A percentile compares a stretch with the other conserved stretches of the same genome.
Evolutionary conservation across 345 rosid species (phyloP).

Genomic region (Atalantia buxifolia): DNA sequence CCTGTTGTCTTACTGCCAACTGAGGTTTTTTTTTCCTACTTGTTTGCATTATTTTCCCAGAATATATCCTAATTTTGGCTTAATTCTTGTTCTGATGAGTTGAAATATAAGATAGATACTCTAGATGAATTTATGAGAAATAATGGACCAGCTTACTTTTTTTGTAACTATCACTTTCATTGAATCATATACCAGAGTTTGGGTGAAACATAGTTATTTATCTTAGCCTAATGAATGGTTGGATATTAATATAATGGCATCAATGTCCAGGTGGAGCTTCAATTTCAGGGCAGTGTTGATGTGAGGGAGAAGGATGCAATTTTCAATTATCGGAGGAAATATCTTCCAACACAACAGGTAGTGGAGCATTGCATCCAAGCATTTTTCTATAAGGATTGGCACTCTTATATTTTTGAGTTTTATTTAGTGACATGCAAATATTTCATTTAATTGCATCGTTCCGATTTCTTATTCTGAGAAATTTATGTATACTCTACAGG

Average conservation of each 20-base stretch:
- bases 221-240: conserved; percentile 4
- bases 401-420: neutral
- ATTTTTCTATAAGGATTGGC: conserved; percentile 7
- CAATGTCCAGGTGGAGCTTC: conserved; percentile 80
- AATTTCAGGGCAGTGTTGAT: conserved; percentile 59
- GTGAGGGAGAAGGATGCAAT: conserved; percentile 64
- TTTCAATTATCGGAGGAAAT: conserved; percentile 88
- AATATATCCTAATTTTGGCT: neutral
- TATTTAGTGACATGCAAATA: neutral
- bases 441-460: neutral
- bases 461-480: conserved; percentile 13
- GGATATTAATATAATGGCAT: conserved; percentile 15
- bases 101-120: neutral
- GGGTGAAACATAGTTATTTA: conserved; percentile 1
- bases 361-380: conserved; percentile 6
- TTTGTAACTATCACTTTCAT: neutral
- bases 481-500: conserved; percentile 43
- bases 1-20: conserved; percentile 87
- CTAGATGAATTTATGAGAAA: neutral
- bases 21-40: conserved; percentile 45
- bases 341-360: conserved; percentile 98
- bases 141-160: neutral
- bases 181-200: neutral
- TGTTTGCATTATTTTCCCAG: neutral
- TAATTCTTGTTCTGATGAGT: neutral